Evolutionary conservation across 2,329 filamentous ascomycete genomes (phyloP), one percentile per base, ranked within the genome.

Genomic region (Calonectria crousiana): DNA sequence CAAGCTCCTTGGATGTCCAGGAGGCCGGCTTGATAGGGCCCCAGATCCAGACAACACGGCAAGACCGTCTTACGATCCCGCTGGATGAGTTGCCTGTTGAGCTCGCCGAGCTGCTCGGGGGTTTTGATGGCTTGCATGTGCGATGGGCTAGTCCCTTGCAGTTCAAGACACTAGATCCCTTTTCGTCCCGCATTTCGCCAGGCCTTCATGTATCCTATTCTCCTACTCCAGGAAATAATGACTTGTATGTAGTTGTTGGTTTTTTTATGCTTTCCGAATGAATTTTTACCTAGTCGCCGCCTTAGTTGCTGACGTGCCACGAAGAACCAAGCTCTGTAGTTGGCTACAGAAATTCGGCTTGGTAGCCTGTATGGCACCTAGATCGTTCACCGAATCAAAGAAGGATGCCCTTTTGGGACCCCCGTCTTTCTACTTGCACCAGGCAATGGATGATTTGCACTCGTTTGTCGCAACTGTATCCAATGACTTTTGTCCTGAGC

Each of bases 181-280:
- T 97, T 80, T 87, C 91, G 53, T 95, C 95, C 67, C 91, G 94
- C 73, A 84, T 95, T 18, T 92, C 95, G 2, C 93, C 96, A 0
- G 96, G 96, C 3, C 86, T 98, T 28, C 95, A 98, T 86, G 87
- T 95, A 32, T 94, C 94, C 79, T 95, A 93, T 82, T 94, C 93
- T 0, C 93, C 94, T 0, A 32, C 68, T 14, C 70, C 69, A 32
- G 52, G 75, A 49, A 52, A 34, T 53, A 70, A 65, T 53, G 73
- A 81, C 67, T 53, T 73, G 82, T 82, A 75, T 53, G 80, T 81
- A 60, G 64, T 67, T 47, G 10, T 4, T 47, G 6, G 4, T 23
- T 23, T n/a, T n/a, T 8, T 13, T 38, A 26, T 14, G 28, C 14
- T 32, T 20, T 23, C 67, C 20, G 4, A 18, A 36, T 23, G n/a